Evolutionary conservation across 495 filamentous ascomycete species (phyloP), one percentile per base, ranked within the genome.

Genomic region (Durotheca rogersii): DNA sequence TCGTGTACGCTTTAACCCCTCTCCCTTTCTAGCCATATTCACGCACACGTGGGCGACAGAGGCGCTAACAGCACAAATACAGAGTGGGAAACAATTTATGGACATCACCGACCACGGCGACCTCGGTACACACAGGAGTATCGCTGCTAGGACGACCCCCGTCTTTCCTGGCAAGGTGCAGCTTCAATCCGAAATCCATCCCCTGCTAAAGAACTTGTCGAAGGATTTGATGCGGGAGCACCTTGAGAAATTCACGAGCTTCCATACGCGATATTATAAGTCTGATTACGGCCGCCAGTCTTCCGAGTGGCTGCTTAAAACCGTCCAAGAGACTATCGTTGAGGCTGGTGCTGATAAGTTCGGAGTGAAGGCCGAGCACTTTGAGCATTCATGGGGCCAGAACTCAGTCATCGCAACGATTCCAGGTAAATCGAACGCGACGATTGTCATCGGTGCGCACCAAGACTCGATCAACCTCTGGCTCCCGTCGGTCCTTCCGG

Each of bases 351-450:
- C 90, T 4, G 74, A 77, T 43, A 66, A 84, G 38, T 62, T 83
- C 49, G 84, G 84, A 15, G 89, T 87, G 14, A 74, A 72, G 29
- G 88, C 89, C 1, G 71, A 82, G 53, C 75, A 78, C 36, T 97
- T 99, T 68, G 58, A 70, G 37, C 93, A 99, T 70, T 60, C 82
- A 0, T 99, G 92, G 91, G 86, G 83, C 38, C 93, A 99, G 66
- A 86, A 83, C 69, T 90, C 84, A 57, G 81, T 97, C 60, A 95
- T 99, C 65, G 92, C 90, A 10, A 91, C 86, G 7, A 88, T 99
- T 48, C 93, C 93, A 0, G 94, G 94, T 37, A 78, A 85, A 70
- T 84, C 78, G 20, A 83, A 95, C 48, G 85, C 86, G 64, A 97
- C 93, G 3, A 76, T 97, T 41, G 71, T 85, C 21, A 72, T 85